Evolutionary conservation across 2,329 filamentous ascomycete species (phyloP), one percentile per base, ranked within the genome.

Genomic region (Aspergillus versicolor): DNA sequence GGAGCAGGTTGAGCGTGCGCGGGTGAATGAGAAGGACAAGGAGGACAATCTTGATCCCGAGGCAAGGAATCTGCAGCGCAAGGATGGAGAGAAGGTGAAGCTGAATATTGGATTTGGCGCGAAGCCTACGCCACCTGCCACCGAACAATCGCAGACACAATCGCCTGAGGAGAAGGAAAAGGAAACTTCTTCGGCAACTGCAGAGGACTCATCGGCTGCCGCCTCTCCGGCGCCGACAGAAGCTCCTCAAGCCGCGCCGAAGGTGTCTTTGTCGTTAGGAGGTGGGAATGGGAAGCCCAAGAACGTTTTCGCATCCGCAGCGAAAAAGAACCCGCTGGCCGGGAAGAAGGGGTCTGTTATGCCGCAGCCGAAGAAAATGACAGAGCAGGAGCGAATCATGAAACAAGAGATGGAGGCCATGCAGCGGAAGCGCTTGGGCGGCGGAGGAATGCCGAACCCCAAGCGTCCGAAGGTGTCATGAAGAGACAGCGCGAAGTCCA

Each of bases 331-430:
- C 62, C 86, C 87, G 0, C 76, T 91, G 2, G 82, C 83, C 1
- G 77, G 81, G 3, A 91, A 91, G 73, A 91, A 90, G 70, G 81
- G 79, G 11, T 75, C 84, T 3, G 70, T 73, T 19, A 70, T 74
- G 54, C 85, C 85, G 60, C 82, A 83, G 54, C 87, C 86, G 2
- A 91, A 90, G 80, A 94, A 90, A 68, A 93, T 96, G 84, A 93
- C 89, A 67, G 91, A 95, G 70, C 88, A 88, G 3, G 91, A 93
- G 75, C 83, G 88, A 52, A 95, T 94, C 67, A 96, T 96, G 92
- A 90, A 88, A 73, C 88, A 90, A 65, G 89, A 92, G 69, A 73
- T 75, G 71, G 72, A 74, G 54, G 67, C 71, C 34, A 82, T 91
- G 74, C 88, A 91, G 65, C 81, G 82, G 62, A 92, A 91, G 70